These are phyloP conservation scores for Hordeum vulgare DNA, from an alignment of 176 grass and related monocot species.

Conservation along the genomic window MorexV3_pseudomolecules_assembly NC_058519.1:120304317-120304816, in stretches of 20 bases:
- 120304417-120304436: neutral
- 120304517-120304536: neutral
- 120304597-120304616: neutral
- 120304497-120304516: neutral
- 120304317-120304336: neutral
- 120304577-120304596: neutral
- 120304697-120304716: neutral
- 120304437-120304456: neutral
- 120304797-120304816: too few species aligned
- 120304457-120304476: neutral
- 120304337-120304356: neutral
- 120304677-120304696: neutral
- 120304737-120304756: neutral
- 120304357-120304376: conserved; percentile 24
- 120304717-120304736: neutral
- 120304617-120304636: neutral
- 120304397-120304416: neutral
- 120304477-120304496: neutral
- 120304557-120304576: neutral
- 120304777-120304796: too few species aligned
- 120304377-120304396: conserved; percentile 14
- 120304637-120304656: neutral
- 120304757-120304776: too few species aligned
- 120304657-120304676: neutral
- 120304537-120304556: neutral